A percentile compares a stretch with the other conserved stretches of the same genome.
phyloP scores from a whole-genome alignment of 2,329 filamentous ascomycete species.

The Ilyonectria sp. region DNA sequence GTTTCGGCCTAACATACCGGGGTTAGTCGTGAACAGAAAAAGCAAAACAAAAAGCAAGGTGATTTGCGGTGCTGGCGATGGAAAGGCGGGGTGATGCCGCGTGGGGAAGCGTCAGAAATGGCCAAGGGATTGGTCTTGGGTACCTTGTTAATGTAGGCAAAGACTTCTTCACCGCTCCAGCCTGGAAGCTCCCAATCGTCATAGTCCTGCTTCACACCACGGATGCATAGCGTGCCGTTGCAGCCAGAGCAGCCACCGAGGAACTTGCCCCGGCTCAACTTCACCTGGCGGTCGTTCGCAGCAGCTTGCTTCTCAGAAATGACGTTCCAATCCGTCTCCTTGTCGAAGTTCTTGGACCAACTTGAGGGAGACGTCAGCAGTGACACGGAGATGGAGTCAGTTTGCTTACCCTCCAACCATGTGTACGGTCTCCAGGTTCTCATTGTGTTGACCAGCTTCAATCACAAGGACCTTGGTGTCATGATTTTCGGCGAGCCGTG shows the following conservation, averaged over 20 bases:
- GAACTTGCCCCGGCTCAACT: slow-evolving; percentile 64
- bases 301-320: slow-evolving; percentile 56
- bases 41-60: neutral
- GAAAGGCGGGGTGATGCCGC: slow-evolving; percentile 1
- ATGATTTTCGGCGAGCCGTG: slow-evolving; percentile 55
- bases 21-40: slow-evolving; percentile 6
- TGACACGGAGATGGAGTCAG: neutral
- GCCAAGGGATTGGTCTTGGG: neutral
- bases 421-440: slow-evolving; percentile 63
- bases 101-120: neutral
- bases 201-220: slow-evolving; percentile 63
- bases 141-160: slow-evolving; percentile 69
- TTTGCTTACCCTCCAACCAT: slow-evolving; percentile 64
- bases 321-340: slow-evolving; percentile 67
- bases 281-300: slow-evolving; percentile 60
- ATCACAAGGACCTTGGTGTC: slow-evolving; percentile 52
- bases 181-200: slow-evolving; percentile 71
- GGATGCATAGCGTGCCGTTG: slow-evolving; percentile 66
- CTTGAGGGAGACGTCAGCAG: slow-evolving; percentile 29
- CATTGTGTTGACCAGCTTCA: slow-evolving; percentile 57
- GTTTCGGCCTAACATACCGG: slow-evolving; percentile 62
- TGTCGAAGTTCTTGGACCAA: slow-evolving; percentile 64
- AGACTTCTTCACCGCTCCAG: slow-evolving; percentile 72
- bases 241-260: slow-evolving; percentile 65
- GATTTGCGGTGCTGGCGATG: neutral